Conservation (phyloP, 140 eudicot genomes). For the Artemisia princeps region DNA sequence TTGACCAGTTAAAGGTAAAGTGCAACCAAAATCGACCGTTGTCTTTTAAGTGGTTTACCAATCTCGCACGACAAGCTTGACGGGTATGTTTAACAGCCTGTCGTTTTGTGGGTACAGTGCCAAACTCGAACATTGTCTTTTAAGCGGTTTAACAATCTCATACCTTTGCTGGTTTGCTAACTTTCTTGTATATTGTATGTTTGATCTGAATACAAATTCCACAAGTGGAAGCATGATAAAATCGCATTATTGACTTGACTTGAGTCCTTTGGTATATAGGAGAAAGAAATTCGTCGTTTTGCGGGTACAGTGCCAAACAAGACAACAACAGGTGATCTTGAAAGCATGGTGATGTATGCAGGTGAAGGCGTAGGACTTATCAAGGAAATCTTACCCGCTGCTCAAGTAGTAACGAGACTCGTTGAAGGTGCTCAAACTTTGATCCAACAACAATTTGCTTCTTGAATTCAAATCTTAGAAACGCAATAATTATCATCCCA, state of each 20-base stretch:
- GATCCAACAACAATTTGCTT: slow-evolving; percentile 35
- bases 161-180: no score
- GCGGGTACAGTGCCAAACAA: slow-evolving; percentile 82
- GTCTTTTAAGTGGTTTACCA: no score
- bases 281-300: slow-evolving; percentile 63
- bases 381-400: slow-evolving; percentile 69
- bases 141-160: no score
- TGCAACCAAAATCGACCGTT: no score
- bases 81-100: no score
- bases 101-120: not conserved
- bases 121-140: no score
- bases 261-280: slow-evolving; percentile 36
- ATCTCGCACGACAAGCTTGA: no score
- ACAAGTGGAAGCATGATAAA: not conserved
- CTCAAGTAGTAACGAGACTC: slow-evolving; percentile 60
- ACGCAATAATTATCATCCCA: not conserved
- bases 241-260: slow-evolving; percentile 1
- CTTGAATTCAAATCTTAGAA: slow-evolving; percentile 15
- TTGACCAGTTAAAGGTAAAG: no score
- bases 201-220: not conserved
- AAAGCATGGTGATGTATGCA: slow-evolving; percentile 91
- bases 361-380: slow-evolving; percentile 84
- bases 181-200: not conserved
- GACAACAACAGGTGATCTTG: slow-evolving; percentile 69
- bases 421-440: slow-evolving; percentile 63